A percentile compares a stretch with the other conserved stretches of the same genome.
Evolutionary conservation across 1,139 yeast genomes (phyloP).

Genomic region (Wickerhamiella pararugosa): DNA sequence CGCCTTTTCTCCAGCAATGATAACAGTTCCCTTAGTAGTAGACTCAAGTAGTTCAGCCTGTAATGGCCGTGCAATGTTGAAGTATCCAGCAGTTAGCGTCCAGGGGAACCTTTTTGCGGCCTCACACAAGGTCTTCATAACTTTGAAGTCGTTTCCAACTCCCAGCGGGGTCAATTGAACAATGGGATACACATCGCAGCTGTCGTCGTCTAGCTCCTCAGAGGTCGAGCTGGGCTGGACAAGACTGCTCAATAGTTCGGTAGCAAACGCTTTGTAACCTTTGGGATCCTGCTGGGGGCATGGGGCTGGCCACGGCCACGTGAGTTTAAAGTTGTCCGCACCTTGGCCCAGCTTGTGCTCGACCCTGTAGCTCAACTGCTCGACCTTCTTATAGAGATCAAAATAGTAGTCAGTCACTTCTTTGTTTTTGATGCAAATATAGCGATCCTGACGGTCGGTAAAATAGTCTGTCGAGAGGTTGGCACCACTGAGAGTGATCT

Average conservation of each 20-base stretch:
- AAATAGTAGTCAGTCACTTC: conserved; percentile 58
- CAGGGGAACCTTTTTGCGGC: conserved; percentile 35
- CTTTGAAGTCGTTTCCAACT: conserved; percentile 13
- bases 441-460: conserved; percentile 91
- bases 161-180: conserved; percentile 69
- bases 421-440: conserved; percentile 50
- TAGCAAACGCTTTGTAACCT: conserved; percentile 45
- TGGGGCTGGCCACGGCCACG: conserved; percentile 64
- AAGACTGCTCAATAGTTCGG: conserved; percentile 42
- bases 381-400: conserved; percentile 48
- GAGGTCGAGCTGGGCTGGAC: conserved; percentile 28
- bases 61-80: conserved; percentile 73
- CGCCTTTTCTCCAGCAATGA: conserved; percentile 82
- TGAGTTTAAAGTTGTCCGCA: conserved; percentile 35
- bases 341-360: conserved; percentile 20
- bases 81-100: conserved; percentile 94
- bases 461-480: conserved; percentile 83
- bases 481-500: conserved; percentile 80
- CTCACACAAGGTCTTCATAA: conserved; percentile 8
- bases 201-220: conserved; percentile 20
- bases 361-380: conserved; percentile 57
- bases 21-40: conserved; percentile 48
- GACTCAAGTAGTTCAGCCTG: conserved; percentile 45
- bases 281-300: conserved; percentile 53
- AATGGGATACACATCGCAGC: conserved; percentile 77